phyloP scores from a whole-genome alignment of 768 basidiomycete species.

The Heimioporus sp. region DNA sequence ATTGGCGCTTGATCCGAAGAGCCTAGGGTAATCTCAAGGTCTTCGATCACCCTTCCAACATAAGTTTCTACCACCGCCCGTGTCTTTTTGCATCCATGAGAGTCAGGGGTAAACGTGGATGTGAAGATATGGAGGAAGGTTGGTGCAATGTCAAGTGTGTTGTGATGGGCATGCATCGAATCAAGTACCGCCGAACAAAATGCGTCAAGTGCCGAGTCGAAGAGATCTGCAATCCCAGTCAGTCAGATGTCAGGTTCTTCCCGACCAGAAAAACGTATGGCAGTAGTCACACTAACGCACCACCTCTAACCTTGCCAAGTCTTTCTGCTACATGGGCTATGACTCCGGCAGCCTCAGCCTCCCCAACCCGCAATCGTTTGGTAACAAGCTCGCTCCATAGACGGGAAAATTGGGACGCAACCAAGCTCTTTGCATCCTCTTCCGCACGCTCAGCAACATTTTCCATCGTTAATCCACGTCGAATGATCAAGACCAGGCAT shows the following conservation, averaged over 20 bases:
- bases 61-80: constrained; percentile 15
- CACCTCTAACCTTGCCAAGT: constrained; percentile 41
- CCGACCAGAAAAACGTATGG: constrained; percentile 25
- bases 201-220: constrained; percentile 46
- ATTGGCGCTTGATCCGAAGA: neutral
- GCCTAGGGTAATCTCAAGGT: constrained; percentile 14
- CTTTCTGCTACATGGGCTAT: constrained; percentile 47
- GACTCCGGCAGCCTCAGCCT: constrained; percentile 39
- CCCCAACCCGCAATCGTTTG: constrained; percentile 47
- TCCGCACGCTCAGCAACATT: constrained; percentile 1
- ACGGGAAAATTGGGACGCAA: constrained; percentile 43
- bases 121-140: constrained; percentile 46
- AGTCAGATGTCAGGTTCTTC: constrained; percentile 2
- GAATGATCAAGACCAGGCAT: constrained; percentile 58
- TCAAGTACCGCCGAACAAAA: constrained; percentile 28
- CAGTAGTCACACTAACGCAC: constrained; percentile 30
- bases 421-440: constrained; percentile 27
- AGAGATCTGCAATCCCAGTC: constrained; percentile 37
- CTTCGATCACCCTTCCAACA: constrained; percentile 22
- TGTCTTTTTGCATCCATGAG: constrained; percentile 13
- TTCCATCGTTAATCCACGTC: constrained; percentile 13
- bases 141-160: constrained; percentile 35
- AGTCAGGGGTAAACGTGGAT: constrained; percentile 30
- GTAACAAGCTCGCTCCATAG: constrained; percentile 49
- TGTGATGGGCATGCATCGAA: neutral